Conservation (phyloP, 495 filamentous ascomycete species). For the Aspergillus ellipticus region DNA sequence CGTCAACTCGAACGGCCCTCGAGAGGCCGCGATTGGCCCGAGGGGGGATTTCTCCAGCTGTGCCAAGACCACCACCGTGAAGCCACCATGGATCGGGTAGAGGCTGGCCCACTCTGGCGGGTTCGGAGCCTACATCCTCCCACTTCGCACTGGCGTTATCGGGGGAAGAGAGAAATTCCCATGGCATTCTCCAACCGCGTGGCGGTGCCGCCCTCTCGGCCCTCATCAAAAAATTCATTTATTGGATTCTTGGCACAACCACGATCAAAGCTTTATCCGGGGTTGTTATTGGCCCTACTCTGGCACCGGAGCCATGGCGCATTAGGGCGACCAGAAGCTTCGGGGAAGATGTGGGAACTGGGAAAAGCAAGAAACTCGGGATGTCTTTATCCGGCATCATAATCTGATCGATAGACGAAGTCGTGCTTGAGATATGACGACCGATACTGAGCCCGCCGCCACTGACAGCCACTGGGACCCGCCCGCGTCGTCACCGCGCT, state of each 20-base stretch:
- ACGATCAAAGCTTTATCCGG: background rate
- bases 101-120: background rate
- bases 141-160: background rate
- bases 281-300: background rate
- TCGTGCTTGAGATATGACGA: background rate
- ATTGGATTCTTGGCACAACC: background rate
- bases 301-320: background rate
- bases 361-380: background rate
- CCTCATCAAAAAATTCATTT: background rate
- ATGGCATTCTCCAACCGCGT: background rate
- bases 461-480: background rate
- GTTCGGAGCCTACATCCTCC: background rate
- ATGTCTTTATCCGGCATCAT: background rate
- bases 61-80: background rate
- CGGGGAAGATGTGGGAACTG: no score
- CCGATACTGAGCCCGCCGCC: background rate
- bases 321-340: no score
- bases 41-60: background rate
- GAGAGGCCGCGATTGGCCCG: background rate
- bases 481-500: background rate
- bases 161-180: background rate
- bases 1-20: background rate
- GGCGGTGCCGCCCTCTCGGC: background rate
- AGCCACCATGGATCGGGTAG: background rate
- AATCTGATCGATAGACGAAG: background rate